Conservation (phyloP, 257 asterid species). For the Nicotiana benthamiana region DNA sequence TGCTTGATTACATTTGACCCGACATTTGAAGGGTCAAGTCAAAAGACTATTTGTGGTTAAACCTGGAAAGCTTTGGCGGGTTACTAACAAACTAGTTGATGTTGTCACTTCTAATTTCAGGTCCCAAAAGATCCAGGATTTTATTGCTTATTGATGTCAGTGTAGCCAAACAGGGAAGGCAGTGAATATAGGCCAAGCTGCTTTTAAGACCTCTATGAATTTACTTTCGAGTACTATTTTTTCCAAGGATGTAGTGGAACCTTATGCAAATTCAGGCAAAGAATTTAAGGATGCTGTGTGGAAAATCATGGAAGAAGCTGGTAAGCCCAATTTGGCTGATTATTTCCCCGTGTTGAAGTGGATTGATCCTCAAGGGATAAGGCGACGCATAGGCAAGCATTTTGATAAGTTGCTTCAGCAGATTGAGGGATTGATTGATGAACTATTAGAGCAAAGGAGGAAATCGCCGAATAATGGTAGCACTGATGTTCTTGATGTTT, state of each 20-base stretch:
- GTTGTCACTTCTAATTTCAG: constrained; percentile 15
- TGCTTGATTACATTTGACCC: too few relatives aligned
- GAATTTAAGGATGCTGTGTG: constrained; percentile 57
- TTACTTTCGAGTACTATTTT: constrained; percentile 43
- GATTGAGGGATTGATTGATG: constrained; percentile 32
- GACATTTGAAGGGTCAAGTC: background rate
- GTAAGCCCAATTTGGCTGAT: constrained; percentile 60
- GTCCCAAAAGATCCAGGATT: constrained; percentile 50
- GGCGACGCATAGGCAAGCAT: constrained; percentile 32
- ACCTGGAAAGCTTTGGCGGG: background rate
- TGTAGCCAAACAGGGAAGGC: constrained; percentile 35
- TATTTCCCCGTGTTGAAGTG: constrained; percentile 34
- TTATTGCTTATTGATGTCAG: constrained; percentile 36
- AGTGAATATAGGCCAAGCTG: constrained; percentile 48
- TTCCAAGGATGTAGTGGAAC: constrained; percentile 44
- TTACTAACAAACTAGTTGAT: background rate
- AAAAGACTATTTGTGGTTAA: constrained; percentile 15
- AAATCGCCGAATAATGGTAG: background rate
- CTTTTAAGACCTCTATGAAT: constrained; percentile 45
- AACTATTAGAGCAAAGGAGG: constrained; percentile 26
- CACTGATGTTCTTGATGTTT: background rate
- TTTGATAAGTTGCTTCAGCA: constrained; percentile 28
- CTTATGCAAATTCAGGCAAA: constrained; percentile 41
- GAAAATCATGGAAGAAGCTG: constrained; percentile 42
- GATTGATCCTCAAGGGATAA: constrained; percentile 54